Percentiles rank a stretch among this genome's conserved stretches.
Conservation (phyloP, 192 early-diverging fungal species). For the Coemansia sp. region DNA sequence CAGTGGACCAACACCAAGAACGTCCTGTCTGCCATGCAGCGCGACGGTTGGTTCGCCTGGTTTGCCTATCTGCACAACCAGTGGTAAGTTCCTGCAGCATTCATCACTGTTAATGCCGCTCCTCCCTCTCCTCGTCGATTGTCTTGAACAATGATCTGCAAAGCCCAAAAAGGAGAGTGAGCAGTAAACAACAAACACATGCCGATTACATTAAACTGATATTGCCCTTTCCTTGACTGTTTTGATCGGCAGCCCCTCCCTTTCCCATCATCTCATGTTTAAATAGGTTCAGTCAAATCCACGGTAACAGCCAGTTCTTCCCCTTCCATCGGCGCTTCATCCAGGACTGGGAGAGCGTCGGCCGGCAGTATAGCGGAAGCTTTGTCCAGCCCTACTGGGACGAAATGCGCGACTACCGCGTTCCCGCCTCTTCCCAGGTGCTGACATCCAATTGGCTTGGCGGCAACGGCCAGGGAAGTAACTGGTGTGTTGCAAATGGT, state of each 20-base stretch:
- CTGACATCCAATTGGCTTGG: slow-evolving; percentile 50
- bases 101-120: background rate
- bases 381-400: slow-evolving; percentile 57
- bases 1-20: slow-evolving; percentile 29
- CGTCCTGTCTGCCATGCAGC: slow-evolving; percentile 42
- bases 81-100: slow-evolving; percentile 21
- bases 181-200: background rate
- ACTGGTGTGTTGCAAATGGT: slow-evolving; percentile 45
- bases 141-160: slow-evolving; percentile 4
- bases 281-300: slow-evolving; percentile 45
- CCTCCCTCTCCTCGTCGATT: slow-evolving; percentile 5
- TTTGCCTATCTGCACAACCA: slow-evolving; percentile 43
- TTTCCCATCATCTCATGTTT: background rate
- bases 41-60: slow-evolving; percentile 51
- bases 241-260: background rate
- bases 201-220: slow-evolving; percentile 2
- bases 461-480: slow-evolving; percentile 44
- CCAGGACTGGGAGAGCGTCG: slow-evolving; percentile 53
- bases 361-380: slow-evolving; percentile 29
- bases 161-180: background rate
- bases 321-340: slow-evolving; percentile 58
- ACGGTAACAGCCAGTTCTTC: slow-evolving; percentile 55
- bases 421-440: slow-evolving; percentile 31
- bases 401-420: slow-evolving; percentile 51
- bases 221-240: background rate